Evolutionary conservation across 495 filamentous ascomycete genomes (phyloP).

Genomic region (Daldinia loculata): DNA sequence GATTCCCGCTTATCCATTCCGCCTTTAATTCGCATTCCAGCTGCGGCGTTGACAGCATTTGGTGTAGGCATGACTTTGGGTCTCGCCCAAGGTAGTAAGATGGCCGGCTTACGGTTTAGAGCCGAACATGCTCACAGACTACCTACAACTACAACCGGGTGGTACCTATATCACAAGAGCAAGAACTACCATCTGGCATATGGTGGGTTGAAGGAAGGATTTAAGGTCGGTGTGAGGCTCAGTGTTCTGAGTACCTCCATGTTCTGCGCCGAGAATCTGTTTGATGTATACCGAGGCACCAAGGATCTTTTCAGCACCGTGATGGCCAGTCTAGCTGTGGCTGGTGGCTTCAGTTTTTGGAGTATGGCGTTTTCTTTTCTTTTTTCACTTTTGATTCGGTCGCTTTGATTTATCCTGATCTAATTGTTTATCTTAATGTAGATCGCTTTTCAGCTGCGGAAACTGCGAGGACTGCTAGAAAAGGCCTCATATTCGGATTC

Average conservation of each 20-base stretch:
- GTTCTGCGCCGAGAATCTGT: slow-evolving; percentile 81
- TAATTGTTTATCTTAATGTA: slow-evolving; percentile 46
- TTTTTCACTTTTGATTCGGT: neutral
- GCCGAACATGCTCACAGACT: slow-evolving; percentile 95
- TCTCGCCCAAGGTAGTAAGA: slow-evolving; percentile 73
- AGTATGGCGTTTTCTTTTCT: slow-evolving; percentile 61
- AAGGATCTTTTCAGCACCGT: slow-evolving; percentile 79
- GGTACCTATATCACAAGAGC: slow-evolving; percentile 97
- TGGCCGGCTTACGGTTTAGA: slow-evolving; percentile 80
- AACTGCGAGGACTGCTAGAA: slow-evolving; percentile 83
- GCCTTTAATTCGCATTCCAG: slow-evolving; percentile 66
- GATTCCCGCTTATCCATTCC: slow-evolving; percentile 70
- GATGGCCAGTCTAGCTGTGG: slow-evolving; percentile 79
- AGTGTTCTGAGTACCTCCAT: slow-evolving; percentile 71
- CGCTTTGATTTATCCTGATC: neutral
- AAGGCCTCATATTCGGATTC: slow-evolving; percentile 79
- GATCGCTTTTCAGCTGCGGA: slow-evolving; percentile 84
- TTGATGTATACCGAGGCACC: slow-evolving; percentile 76
- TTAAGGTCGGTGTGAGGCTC: slow-evolving; percentile 77
- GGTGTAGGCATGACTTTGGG: slow-evolving; percentile 74
- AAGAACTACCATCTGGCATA: slow-evolving; percentile 88
- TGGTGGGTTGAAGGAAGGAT: slow-evolving; percentile 77
- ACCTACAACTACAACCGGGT: slow-evolving; percentile 79
- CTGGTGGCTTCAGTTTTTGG: slow-evolving; percentile 86
- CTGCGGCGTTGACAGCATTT: slow-evolving; percentile 67